Evolutionary conservation across 305 asterid species (phyloP), one percentile per base, ranked within the genome.

Genomic region (Fraxinus latifolia): DNA sequence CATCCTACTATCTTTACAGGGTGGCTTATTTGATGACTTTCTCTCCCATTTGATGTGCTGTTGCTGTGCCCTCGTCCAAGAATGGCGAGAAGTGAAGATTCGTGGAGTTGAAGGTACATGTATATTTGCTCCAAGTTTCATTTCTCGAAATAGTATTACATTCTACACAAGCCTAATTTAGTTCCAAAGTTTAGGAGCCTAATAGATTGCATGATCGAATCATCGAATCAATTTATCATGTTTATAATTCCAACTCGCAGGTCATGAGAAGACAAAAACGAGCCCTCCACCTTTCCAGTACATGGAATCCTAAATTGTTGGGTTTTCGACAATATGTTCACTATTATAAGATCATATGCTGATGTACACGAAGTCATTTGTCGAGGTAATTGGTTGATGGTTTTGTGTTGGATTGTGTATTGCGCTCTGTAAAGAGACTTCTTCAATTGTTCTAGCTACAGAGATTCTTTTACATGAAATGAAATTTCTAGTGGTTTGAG

Each of bases 11-110:
- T 80, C 50, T 77, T 25, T 77, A 17, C 87, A 94, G 97, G 98
- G 98, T 79, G 98, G 98, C 77, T 37, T 88, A 60, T 71, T 86
- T 78, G 98, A 92, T 42, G 98, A 94, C 86, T 94, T 94, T 74
- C 94, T 94, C 21, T 94, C 98, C 74, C 98, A 94, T 84, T 82
- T 94, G 78, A 92, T 94, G 96, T 94, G 98, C 79, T 94, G 97
- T 89, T 92, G 98, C 83, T 94, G 98, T 83, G 95, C 98, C 82
- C 97, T 94, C 76, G 96, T 94, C 83, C 97, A 94, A 90, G 98
- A 94, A 87, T 86, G 88, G 87, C 90, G 96, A 44, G 98, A 94
- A 90, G 90, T 94, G 74, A 91, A 94, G 88, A 83, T 91, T 80
- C 96, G 91, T 33, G 91, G 92, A 83, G 81, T 58, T 76, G 86